Conservation (phyloP, 1,139 yeast species). For the Diutina mesorugosa region DNA sequence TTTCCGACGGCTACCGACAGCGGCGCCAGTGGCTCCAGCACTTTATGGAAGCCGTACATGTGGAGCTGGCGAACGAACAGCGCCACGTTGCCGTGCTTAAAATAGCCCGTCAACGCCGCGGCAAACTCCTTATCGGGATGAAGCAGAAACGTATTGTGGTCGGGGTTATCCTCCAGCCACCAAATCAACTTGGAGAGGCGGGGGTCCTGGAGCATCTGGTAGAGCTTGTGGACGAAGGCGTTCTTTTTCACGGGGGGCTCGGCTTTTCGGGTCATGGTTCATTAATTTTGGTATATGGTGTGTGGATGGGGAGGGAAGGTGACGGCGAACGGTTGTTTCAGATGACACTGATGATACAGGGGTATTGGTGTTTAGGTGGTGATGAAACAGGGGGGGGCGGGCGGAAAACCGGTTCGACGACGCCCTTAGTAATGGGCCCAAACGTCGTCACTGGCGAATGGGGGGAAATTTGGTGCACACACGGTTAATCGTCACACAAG, state of each 20-base stretch:
- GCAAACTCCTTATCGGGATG: constrained; percentile 43
- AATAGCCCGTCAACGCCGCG: constrained; percentile 27
- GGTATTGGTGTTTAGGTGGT: background rate
- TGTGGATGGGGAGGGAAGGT: background rate
- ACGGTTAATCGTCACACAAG: background rate
- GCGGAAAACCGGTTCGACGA: background rate
- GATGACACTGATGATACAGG: background rate
- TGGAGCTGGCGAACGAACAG: constrained; percentile 35
- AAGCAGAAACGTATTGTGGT: constrained; percentile 45
- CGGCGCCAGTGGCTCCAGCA: constrained; percentile 27
- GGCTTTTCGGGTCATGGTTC: constrained; percentile 1
- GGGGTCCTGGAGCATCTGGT: constrained; percentile 46
- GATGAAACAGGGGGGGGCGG: background rate
- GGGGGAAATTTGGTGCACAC: background rate
- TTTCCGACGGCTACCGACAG: constrained; percentile 2
- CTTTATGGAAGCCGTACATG: constrained; percentile 41
- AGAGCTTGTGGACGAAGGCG: constrained; percentile 54
- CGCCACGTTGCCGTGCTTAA: constrained; percentile 37
- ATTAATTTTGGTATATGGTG: background rate
- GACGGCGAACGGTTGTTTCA: background rate
- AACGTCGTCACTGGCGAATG: background rate
- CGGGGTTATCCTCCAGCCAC: constrained; percentile 57
- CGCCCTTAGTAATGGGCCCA: background rate
- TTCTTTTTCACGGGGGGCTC: constrained; percentile 32
- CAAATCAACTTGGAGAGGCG: constrained; percentile 40